Percentiles rank a stretch among this genome's conserved stretches.
These are phyloP conservation scores for Pseudopyricularia javanii DNA, from an alignment of 2,329 filamentous ascomycete genomes.

Conservation along the genomic window DNA sequence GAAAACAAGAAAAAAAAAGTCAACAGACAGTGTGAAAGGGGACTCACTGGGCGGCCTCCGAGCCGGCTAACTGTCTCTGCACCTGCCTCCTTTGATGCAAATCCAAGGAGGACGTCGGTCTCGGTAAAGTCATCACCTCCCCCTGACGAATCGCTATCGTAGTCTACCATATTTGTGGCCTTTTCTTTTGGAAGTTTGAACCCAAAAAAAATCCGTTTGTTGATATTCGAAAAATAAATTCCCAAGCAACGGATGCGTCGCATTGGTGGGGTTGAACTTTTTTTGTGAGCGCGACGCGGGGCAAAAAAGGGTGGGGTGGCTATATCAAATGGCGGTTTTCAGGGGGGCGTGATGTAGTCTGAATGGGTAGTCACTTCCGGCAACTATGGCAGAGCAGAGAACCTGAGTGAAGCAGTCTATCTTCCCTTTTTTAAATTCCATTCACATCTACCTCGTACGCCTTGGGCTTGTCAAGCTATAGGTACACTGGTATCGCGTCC, in stretches of 20 bases:
- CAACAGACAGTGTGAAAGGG: slow-evolving; percentile 8
- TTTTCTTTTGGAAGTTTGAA: no score
- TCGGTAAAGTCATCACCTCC: slow-evolving; percentile 60
- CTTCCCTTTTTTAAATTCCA: slow-evolving; percentile 2
- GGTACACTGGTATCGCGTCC: slow-evolving; percentile 23
- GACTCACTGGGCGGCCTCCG: slow-evolving; percentile 67
- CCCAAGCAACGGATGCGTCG: background rate
- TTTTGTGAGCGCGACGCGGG: background rate
- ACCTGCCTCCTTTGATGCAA: slow-evolving; percentile 66
- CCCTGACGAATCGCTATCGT: slow-evolving; percentile 77
- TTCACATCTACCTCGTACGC: slow-evolving; percentile 20
- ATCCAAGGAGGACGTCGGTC: slow-evolving; percentile 84
- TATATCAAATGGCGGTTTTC: background rate
- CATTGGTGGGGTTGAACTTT: slow-evolving; percentile 4
- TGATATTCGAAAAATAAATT: background rate
- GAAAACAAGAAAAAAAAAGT: background rate
- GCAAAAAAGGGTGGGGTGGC: background rate
- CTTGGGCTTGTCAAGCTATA: slow-evolving; percentile 15
- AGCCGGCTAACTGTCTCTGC: slow-evolving; percentile 80
- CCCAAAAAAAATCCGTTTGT: slow-evolving; percentile 1
- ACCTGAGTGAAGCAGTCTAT: background rate
- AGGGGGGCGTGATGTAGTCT: background rate
- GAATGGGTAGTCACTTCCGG: no score
- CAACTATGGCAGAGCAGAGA: no score
- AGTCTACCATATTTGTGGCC: slow-evolving; percentile 48